These are phyloP conservation scores for Asparagopsis taxiformis DNA, from an alignment of 31 red algal species.

Conservation along the genomic window DNA sequence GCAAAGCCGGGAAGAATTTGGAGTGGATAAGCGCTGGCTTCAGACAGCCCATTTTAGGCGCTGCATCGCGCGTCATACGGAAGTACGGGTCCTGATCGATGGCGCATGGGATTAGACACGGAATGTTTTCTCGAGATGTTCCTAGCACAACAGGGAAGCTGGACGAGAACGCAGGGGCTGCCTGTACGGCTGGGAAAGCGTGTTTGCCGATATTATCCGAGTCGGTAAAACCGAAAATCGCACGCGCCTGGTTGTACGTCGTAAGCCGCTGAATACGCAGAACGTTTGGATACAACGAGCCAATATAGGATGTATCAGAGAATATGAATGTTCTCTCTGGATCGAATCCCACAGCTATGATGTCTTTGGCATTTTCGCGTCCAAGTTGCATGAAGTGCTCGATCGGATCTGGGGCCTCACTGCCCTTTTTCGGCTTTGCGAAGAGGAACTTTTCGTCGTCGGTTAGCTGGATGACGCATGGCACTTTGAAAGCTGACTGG, in stretches of 20 bases:
- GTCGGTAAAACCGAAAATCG: constrained; percentile 92
- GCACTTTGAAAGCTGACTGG: constrained; percentile 79
- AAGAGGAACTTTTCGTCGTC: constrained; percentile 99
- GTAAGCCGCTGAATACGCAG: constrained; percentile 83
- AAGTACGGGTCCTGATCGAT: constrained; percentile 99
- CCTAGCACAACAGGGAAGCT: constrained; percentile 86
- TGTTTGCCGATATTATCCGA: constrained; percentile 97
- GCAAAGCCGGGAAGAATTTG: constrained; percentile 95
- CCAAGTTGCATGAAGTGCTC: constrained; percentile 74
- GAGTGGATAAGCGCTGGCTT: constrained; percentile 92
- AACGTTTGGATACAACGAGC: constrained; percentile 77
- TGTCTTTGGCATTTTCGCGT: constrained; percentile 95
- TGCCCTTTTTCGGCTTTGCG: constrained; percentile 72
- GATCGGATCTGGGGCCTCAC: constrained; percentile 39
- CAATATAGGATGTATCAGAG: constrained; percentile 85
- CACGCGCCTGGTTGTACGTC: constrained; percentile 90
- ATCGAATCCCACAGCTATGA: constrained; percentile 96
- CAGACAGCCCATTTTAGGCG: constrained; percentile 55
- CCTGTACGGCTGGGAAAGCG: constrained; percentile 94
- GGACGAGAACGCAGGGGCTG: constrained; percentile 87
- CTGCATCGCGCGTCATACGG: constrained; percentile 90
- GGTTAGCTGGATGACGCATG: constrained; percentile 91
- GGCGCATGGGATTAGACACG: constrained; percentile 94
- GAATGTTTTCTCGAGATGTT: constrained; percentile 48
- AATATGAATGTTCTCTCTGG: constrained; percentile 89